These are phyloP conservation scores for Hypoxylon sp. DNA, from an alignment of 2,329 filamentous ascomycete species.

Conservation along the genomic window DNA sequence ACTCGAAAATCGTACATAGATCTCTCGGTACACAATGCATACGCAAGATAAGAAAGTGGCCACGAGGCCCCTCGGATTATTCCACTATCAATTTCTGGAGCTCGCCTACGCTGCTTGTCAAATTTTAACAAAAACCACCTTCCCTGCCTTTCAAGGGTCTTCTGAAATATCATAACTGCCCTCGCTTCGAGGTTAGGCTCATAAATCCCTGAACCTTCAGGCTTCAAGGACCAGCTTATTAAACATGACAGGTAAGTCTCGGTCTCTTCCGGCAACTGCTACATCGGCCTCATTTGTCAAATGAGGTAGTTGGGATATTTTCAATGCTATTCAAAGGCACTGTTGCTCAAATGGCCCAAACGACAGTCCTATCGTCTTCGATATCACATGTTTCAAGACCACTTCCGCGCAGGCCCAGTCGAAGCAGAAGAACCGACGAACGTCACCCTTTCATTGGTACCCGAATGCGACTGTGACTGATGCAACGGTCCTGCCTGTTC, in stretches of 20 bases:
- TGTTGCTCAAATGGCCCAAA: slow-evolving; percentile 23
- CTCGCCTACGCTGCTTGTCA: slow-evolving; percentile 22
- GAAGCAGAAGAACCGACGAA: slow-evolving; percentile 24
- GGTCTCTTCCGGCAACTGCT: slow-evolving; percentile 31
- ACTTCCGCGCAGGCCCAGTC: slow-evolving; percentile 29
- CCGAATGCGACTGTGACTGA: slow-evolving; percentile 44
- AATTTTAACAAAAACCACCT: slow-evolving; percentile 30
- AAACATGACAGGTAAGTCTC: slow-evolving; percentile 36
- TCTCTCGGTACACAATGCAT: slow-evolving; percentile 4
- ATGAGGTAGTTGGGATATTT: slow-evolving; percentile 32
- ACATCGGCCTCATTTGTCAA: slow-evolving; percentile 29
- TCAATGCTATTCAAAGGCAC: slow-evolving; percentile 27
- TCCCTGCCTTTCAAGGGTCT: slow-evolving; percentile 30
- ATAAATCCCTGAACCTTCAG: slow-evolving; percentile 27
- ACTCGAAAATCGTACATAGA: slow-evolving; percentile 12
- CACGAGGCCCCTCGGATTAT: slow-evolving; percentile 19
- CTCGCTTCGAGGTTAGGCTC: slow-evolving; percentile 24
- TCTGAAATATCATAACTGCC: slow-evolving; percentile 27
- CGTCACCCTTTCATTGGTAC: slow-evolving; percentile 35
- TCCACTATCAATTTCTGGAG: slow-evolving; percentile 20
- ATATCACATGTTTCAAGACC: slow-evolving; percentile 41
- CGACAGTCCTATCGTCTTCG: slow-evolving; percentile 31
- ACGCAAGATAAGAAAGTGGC: slow-evolving; percentile 13
- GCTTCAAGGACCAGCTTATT: slow-evolving; percentile 35
- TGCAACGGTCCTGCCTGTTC: slow-evolving; percentile 40